Evolutionary conservation across 805 yeast genomes (phyloP), one percentile per base, ranked within the genome.

Genomic region (Scheffersomyces spartinae): DNA sequence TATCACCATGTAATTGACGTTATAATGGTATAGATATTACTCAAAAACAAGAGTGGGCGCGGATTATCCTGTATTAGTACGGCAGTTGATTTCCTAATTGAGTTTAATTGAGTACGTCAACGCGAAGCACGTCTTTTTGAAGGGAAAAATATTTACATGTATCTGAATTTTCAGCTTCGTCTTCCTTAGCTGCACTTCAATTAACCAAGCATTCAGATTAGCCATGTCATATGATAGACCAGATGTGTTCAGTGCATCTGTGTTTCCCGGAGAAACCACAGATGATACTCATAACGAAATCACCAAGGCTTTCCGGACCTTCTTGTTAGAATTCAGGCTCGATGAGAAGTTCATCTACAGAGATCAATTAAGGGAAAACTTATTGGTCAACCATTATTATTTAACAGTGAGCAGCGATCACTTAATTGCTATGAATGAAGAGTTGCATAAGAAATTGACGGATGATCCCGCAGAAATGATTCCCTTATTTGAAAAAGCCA

Each of bases 391-490:
- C 29, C 72, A 76, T 41, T 86, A 73, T 52, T 68, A 65, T 20
- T 52, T 91, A 26, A 68, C 71, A 3, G 93, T 91, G 7, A 74
- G 81, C 36, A 65, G 82, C 24, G 94, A 79, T 28, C 95, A 91
- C 45, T 57, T 91, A 30, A 79, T 88, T 29, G 76, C 84, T 6
- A 91, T 73, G 57, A 82, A 84, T 43, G 97, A 84, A 44, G 94
- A 82, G 39, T 62, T 91, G 27, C 86, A 84, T 46, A 88, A 85
- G 49, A 72, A 73, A 36, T 61, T 91, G 34, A 54, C 74, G 30
- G 95, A 85, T 41, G 86, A 81, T 43, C 97, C 99, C 3, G 63
- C 78, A 2, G 95, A 82, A 26, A 73, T 82, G 65, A 72, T 86
- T 17, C 94, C 95, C 3, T 49, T 84, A 20, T 84, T 86, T 41